Evolutionary conservation across 2,329 filamentous ascomycete species (phyloP), one percentile per base, ranked within the genome.

Genomic region (Monosporascus sp.): DNA sequence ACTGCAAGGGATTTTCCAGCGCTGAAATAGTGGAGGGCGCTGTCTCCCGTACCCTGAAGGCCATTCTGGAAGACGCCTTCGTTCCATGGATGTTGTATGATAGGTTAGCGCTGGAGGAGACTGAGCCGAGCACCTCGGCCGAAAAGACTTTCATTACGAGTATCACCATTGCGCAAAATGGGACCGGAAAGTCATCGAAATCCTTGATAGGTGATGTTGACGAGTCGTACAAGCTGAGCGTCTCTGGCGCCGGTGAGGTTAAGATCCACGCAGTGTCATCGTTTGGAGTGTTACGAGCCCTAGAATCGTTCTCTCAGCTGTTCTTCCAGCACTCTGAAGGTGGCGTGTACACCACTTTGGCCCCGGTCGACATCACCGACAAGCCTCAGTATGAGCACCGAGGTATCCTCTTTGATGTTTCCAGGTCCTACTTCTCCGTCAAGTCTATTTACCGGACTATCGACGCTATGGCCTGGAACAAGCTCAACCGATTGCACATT

Each of bases 401-500:
- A 45, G 90, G 91, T 14, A 70, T 96, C 50, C 85, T 94, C 61
- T 74, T 96, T 61, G 91, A 96, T 64, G 83, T 90, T 43, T 79
- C 88, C 3, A 79, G 91, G 54, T 86, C 84, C 63, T 94, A 79
- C 72, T 89, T 87, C 69, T 78, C 82, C 1, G 72, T 89, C 24
- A 68, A 75, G 3, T 82, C 88, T 62, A 85, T 96, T 60, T 78
- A 85, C 63, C 83, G 84, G 49, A 89, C 85, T 50, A 88, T 96
- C 58, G 88, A 95, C 64, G 87, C 84, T 41, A 71, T 88, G 58
- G 75, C 87, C 1, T 90, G 84, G 80, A 90, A 85, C 74, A 94
- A 95, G 74, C 80, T 94, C 76, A 94, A 94, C 71, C 79, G 84
- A 6, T 77, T 95, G 52, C 90, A 94, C 70, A 75, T 93, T 51